phyloP scores from a whole-genome alignment of 805 yeast species.

The Teunomyces lycoperdinae region DNA sequence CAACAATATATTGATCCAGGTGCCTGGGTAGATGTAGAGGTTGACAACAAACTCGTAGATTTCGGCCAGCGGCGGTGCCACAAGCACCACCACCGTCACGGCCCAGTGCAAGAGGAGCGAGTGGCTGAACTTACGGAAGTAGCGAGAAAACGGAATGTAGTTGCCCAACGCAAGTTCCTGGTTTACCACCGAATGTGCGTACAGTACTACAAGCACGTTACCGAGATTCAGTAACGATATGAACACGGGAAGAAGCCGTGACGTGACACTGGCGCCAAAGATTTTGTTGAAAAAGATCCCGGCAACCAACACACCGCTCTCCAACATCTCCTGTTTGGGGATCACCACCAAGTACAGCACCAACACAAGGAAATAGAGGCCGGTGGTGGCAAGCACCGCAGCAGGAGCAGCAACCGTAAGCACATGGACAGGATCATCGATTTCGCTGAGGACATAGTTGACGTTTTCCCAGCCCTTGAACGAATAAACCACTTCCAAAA shows the following conservation, averaged over 20 bases:
- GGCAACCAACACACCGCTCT: conserved; percentile 62
- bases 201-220: conserved; percentile 61
- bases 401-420: conserved; percentile 60
- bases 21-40: conserved; percentile 60
- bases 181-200: conserved; percentile 58
- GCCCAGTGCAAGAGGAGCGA: conserved; percentile 55
- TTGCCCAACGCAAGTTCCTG: conserved; percentile 54
- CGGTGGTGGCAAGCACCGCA: conserved; percentile 51
- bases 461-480: conserved; percentile 74
- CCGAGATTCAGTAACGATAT: conserved; percentile 65
- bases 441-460: conserved; percentile 59
- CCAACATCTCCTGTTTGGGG: conserved; percentile 43
- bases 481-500: conserved; percentile 58
- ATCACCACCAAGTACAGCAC: conserved; percentile 57
- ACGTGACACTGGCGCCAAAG: conserved; percentile 54
- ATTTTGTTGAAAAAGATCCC: conserved; percentile 58
- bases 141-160: conserved; percentile 48
- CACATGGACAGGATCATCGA: conserved; percentile 54
- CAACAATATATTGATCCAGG: conserved; percentile 54
- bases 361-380: conserved; percentile 55
- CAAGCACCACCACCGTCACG: conserved; percentile 50
- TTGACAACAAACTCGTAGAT: conserved; percentile 64
- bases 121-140: conserved; percentile 43
- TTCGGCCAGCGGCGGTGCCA: conserved; percentile 61
- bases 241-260: conserved; percentile 48